Evolutionary conservation across 441 rosid species (phyloP), one percentile per base, ranked within the genome.

Genomic region (Dalechampia spathulata): DNA sequence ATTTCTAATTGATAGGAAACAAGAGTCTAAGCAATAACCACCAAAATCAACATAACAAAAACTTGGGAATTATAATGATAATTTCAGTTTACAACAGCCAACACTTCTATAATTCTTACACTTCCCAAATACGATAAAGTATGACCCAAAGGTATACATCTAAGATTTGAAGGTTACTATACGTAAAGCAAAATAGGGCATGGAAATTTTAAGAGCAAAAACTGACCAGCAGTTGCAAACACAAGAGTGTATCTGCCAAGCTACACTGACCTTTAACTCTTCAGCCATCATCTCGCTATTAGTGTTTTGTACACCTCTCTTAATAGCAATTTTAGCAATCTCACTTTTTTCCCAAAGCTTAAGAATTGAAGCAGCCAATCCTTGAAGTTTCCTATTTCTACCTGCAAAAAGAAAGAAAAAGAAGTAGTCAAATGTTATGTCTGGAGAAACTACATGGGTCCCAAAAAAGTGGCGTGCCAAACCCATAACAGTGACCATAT

Each of bases 301-400:
- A 14, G 93, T 85, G 73, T 85, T 85, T 67, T 85, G 89, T 23
- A 67, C 81, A 52, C 95, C 96, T 78, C 95, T 93, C 86, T 90
- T 93, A 53, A 90, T 85, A 21, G 96, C 91, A 79, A 93, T 75
- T 79, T 93, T 93, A 51, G 77, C 96, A 73, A 90, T 74, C 81
- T 93, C 99, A 72, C 93, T 90, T 84, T 84, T 90, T 70, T 81
- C 99, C 99, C 99, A 93, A 23, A 93, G 85, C 83, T 90, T 90
- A 67, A 87, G 63, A 55, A 90, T 74, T 14, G 95, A 69, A 72
- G 81, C 83, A 60, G 95, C 99, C 73, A 93, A 59, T 43, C 99
- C 99, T 64, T 90, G 90, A 74, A 75, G 91, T 61, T 77, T 93
- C 71, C 83, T 82, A 68, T 87, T 90, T 73, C 96, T 81, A 68